Evolutionary conservation across 257 asterid species (phyloP).

Genomic region (Nicotiana noctiflora): DNA sequence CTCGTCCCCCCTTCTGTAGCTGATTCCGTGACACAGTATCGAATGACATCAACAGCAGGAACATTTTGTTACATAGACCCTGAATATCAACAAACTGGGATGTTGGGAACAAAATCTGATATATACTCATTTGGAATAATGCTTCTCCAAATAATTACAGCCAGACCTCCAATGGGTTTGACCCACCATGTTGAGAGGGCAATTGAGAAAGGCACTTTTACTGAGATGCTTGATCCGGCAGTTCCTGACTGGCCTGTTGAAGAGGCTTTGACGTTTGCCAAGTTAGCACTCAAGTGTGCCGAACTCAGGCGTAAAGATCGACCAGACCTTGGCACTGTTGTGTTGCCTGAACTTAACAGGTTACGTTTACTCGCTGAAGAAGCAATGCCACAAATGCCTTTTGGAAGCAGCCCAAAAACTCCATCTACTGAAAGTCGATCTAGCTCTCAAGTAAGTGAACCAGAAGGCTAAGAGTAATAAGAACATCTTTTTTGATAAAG

Average conservation of each 20-base stretch:
- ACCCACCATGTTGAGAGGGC: constrained; percentile 77
- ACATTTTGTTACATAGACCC: constrained; percentile 95
- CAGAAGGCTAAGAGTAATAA: not conserved
- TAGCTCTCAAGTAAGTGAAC: constrained; percentile 35
- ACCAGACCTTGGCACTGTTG: constrained; percentile 57
- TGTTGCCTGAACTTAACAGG: constrained; percentile 71
- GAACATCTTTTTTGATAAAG: not conserved
- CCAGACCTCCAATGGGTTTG: constrained; percentile 85
- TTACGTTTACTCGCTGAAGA: constrained; percentile 61
- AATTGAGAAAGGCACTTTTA: constrained; percentile 67
- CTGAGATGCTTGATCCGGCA: constrained; percentile 70
- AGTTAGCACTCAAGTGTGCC: constrained; percentile 64
- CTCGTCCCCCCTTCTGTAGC: constrained; percentile 92
- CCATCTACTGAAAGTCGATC: constrained; percentile 19
- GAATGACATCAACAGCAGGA: constrained; percentile 94
- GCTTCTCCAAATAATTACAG: constrained; percentile 78
- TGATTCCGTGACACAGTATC: constrained; percentile 78
- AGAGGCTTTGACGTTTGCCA: constrained; percentile 60
- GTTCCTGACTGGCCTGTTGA: constrained; percentile 77
- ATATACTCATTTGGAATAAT: constrained; percentile 77
- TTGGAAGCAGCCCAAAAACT: constrained; percentile 14
- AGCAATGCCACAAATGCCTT: constrained; percentile 27
- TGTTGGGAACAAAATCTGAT: constrained; percentile 81
- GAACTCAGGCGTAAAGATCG: constrained; percentile 80
- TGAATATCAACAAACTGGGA: constrained; percentile 89